Evolutionary conservation across 805 yeast species (phyloP).

Genomic region (Kodamaea kakaduensis): DNA sequence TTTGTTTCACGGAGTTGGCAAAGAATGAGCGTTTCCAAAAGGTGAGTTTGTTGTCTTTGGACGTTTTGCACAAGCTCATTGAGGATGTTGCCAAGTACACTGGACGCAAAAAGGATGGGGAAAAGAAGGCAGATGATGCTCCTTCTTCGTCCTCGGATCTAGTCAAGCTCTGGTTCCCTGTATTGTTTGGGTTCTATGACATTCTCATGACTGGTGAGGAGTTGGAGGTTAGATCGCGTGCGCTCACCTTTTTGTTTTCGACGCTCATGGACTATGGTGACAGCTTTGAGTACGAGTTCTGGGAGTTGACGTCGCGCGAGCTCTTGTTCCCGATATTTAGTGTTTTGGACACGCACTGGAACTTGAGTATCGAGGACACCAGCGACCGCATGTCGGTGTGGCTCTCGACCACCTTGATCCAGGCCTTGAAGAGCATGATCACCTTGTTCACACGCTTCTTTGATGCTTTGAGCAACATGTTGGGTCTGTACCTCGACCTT

Average conservation of each 20-base stretch:
- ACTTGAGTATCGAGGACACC: conserved; percentile 53
- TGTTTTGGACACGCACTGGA: conserved; percentile 73
- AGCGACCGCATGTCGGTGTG: conserved; percentile 91
- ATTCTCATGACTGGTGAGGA: conserved; percentile 92
- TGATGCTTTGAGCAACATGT: conserved; percentile 64
- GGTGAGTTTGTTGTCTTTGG: conserved; percentile 74
- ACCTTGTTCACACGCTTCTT: conserved; percentile 80
- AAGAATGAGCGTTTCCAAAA: conserved; percentile 82
- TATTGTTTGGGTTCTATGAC: conserved; percentile 79
- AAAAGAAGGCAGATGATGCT: conserved; percentile 16
- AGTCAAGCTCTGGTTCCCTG: conserved; percentile 75
- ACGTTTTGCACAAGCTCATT: conserved; percentile 61
- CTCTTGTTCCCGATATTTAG: conserved; percentile 88
- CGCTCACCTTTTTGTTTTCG: conserved; percentile 79
- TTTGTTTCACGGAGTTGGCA: conserved; percentile 73
- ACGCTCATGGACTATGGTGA: conserved; percentile 75
- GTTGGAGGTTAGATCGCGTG: conserved; percentile 87
- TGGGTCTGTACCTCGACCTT: conserved; percentile 74
- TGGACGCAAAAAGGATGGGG: conserved; percentile 26
- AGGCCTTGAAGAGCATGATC: conserved; percentile 86
- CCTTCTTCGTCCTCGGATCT: conserved; percentile 37
- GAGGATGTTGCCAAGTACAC: conserved; percentile 47
- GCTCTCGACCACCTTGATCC: conserved; percentile 94
- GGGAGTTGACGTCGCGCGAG: conserved; percentile 77
- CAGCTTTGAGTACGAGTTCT: conserved; percentile 66